Conservation (phyloP, 257 asterid species). For the Solanum clarkiae region DNA sequence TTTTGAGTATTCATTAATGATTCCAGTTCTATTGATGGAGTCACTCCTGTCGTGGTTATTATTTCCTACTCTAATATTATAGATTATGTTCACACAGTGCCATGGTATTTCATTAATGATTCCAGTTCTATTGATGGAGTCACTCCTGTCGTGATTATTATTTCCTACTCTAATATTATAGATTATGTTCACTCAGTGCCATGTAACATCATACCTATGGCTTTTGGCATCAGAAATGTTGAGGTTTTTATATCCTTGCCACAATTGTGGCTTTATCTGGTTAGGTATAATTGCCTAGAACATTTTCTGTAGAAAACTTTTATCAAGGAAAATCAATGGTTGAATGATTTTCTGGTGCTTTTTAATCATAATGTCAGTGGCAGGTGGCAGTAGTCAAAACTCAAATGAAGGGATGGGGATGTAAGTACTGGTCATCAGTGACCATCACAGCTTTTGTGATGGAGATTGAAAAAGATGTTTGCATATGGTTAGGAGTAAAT, state of each 20-base stretch:
- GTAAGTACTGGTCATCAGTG: not conserved
- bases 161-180: not conserved
- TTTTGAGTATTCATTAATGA: not conserved
- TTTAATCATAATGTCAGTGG: not conserved
- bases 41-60: not conserved
- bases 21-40: not conserved
- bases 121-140: not conserved
- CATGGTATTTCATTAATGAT: not conserved
- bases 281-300: not conserved
- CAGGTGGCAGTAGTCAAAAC: not conserved
- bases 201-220: not conserved
- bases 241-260: not conserved
- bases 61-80: not conserved
- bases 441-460: not conserved
- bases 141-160: not conserved
- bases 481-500: not conserved
- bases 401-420: not conserved
- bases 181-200: not conserved
- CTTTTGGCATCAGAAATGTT: not conserved
- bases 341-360: not conserved
- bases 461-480: not conserved
- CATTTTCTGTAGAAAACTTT: not conserved
- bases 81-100: not conserved
- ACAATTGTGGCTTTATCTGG: not conserved
- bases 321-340: not conserved